Evolutionary conservation across 371 early-diverging fungal genomes (phyloP), one percentile per base, ranked within the genome.

Genomic region (Rhizopus microsporus): DNA sequence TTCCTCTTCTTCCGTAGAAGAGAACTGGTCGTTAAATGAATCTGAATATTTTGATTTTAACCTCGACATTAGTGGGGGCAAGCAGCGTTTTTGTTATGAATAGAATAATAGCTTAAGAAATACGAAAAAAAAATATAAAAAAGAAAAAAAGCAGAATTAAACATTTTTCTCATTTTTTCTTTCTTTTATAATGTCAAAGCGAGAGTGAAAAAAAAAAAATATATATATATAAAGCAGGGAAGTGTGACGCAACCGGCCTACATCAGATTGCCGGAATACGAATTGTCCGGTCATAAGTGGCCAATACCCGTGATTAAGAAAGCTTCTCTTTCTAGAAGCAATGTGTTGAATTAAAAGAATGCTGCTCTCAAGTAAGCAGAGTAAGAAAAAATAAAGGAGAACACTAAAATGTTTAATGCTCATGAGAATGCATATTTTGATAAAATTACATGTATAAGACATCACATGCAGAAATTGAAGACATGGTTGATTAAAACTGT

Each of bases 1-100:
- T 38, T 37, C 56, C 10, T 55, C 56, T 5, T 55, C 55, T 46
- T 55, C 55, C n/a, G 51, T 23, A 10, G 39, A 29, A 17, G 39
- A 5, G n/a, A 9, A 15, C 39, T 37, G 51, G 6, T 51, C 30
- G 37, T 38, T 50, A 15, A 50, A 17, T 17, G 9, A 15, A 17
- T 15, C 13, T 34, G 51, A 50, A 37, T 37, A 50, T n/a, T 50
- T 50, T 50, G 51, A 37, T 37, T 50, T 50, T 31, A 37, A 37
- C 17, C 37, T 50, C 15, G 51, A 50, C 51, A 50, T 50, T 29
- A 46, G 29, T 23, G 5, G 6, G 6, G 10, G n/a, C 7, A 23
- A 9, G 8, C 7, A 12, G 7, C 29, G 16, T 46, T 46, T 46
- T 29, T 46, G 46, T 46, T 49, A 5, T 32, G 6, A 33, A 49